Evolutionary conservation across 768 basidiomycete species (phyloP).

Genomic region (Lentinus brumalis): DNA sequence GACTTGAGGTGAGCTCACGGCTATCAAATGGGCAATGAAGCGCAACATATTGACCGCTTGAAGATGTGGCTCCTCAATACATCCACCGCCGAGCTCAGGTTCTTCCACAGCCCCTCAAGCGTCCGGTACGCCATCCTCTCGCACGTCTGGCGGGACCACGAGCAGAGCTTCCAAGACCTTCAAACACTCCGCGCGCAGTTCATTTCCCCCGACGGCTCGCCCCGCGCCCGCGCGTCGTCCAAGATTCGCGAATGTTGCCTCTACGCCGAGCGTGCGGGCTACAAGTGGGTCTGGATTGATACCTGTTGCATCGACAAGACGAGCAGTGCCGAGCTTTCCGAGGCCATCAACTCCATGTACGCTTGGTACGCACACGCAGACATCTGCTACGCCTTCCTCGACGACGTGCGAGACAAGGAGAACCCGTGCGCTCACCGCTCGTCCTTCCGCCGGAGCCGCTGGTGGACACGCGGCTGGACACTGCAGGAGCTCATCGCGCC

Average conservation of each 20-base stretch:
- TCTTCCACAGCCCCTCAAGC: constrained; percentile 1
- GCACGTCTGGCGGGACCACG: constrained; percentile 3
- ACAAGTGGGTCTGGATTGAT: constrained; percentile 3
- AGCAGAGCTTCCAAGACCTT: constrained; percentile 6
- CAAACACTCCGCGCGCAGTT: background rate
- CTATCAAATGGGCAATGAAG: background rate
- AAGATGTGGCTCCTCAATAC: constrained; percentile 7
- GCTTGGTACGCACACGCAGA: background rate
- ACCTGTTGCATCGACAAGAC: constrained; percentile 8
- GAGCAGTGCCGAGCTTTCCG: constrained; percentile 4
- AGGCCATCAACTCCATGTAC: constrained; percentile 7
- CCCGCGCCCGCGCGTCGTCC: background rate
- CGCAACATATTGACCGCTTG: background rate
- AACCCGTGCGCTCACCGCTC: background rate
- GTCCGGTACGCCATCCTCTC: constrained; percentile 4
- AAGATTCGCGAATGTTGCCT: background rate
- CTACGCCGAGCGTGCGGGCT: background rate
- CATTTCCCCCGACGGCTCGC: background rate
- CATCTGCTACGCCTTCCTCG: constrained; percentile 5
- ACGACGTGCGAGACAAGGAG: background rate
- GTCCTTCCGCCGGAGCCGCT: background rate
- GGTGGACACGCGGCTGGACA: constrained; percentile 3
- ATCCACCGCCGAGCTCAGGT: background rate
- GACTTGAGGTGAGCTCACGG: no score
- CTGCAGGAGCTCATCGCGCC: constrained; percentile 6